Evolutionary conservation across 2,329 filamentous ascomycete genomes (phyloP).

Genomic region (Mycocentrospora acerina): DNA sequence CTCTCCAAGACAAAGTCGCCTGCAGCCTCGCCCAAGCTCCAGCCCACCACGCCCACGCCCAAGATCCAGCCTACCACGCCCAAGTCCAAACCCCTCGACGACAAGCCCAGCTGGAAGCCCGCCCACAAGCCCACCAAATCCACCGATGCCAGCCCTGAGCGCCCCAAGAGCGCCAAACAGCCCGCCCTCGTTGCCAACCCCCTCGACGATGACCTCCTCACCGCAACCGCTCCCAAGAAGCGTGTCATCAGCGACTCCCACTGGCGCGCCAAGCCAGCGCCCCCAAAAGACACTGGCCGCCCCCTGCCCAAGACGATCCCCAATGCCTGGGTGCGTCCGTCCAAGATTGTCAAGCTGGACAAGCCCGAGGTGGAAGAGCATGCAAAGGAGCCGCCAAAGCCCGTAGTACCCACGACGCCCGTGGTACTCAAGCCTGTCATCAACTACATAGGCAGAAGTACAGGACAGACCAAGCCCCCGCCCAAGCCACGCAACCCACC

Average conservation of each 20-base stretch:
- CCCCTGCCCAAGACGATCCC: constrained; percentile 38
- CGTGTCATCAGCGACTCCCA: constrained; percentile 90
- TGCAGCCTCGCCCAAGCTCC: constrained; percentile 4
- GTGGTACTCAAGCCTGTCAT: constrained; percentile 21
- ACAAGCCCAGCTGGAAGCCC: constrained; percentile 32
- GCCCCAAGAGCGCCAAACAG: constrained; percentile 31
- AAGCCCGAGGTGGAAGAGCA: constrained; percentile 5
- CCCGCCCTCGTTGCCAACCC: constrained; percentile 34
- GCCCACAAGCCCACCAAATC: constrained; percentile 27
- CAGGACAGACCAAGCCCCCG: constrained; percentile 25
- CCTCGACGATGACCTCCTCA: constrained; percentile 48
- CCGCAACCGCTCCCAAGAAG: constrained; percentile 75
- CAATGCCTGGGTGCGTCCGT: constrained; percentile 43
- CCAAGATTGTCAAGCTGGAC: constrained; percentile 28
- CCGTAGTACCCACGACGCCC: constrained; percentile 16
- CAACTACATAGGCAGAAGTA: constrained; percentile 29
- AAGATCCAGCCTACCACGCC: constrained; percentile 26
- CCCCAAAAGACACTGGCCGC: constrained; percentile 34
- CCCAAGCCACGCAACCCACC: constrained; percentile 30
- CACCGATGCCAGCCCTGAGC: constrained; percentile 28
- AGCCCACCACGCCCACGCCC: constrained; percentile 13
- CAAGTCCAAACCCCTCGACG: constrained; percentile 25
- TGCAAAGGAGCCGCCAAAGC: constrained; percentile 8
- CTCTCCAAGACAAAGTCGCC: constrained; percentile 1
- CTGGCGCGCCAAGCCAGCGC: constrained; percentile 64